phyloP scores from a whole-genome alignment of 306 rosid genomes.

The Inga oerstediana region DNA sequence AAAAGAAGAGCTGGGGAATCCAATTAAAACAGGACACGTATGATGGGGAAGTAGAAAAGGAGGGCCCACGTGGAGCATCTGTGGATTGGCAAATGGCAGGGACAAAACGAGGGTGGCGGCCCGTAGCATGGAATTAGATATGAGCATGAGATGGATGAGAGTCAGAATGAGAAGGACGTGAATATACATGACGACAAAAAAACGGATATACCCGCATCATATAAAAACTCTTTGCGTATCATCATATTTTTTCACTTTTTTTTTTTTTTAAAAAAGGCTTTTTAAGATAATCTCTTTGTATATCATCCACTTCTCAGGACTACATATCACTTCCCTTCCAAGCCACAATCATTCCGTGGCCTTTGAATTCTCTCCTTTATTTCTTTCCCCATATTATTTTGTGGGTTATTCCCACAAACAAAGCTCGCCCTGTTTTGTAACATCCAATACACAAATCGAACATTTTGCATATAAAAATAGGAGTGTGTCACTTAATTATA shows the following conservation, averaged over 20 bases:
- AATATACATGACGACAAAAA: not conserved
- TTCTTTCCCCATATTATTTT: not conserved
- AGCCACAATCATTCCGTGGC: slow-evolving; percentile 1
- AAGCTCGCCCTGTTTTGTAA: not conserved
- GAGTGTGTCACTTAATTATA: no score
- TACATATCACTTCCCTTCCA: not conserved
- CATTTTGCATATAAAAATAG: no score
- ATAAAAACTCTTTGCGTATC: not conserved
- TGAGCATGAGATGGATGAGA: not conserved
- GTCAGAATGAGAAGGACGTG: not conserved
- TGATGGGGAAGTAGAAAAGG: not conserved
- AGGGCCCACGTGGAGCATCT: not conserved
- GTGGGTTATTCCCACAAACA: not conserved
- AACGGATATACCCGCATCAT: not conserved
- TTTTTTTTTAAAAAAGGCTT: not conserved
- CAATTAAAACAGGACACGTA: not conserved
- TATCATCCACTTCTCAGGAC: not conserved
- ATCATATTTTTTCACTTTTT: not conserved
- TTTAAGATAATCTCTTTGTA: not conserved
- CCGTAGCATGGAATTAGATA: not conserved
- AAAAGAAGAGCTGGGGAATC: not conserved
- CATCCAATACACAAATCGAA: no score
- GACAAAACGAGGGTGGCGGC: not conserved
- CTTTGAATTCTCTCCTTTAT: not conserved
- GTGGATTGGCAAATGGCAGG: not conserved